A percentile compares a stretch with the other conserved stretches of the same genome.
These are phyloP conservation scores for Xylaria nigripes DNA, from an alignment of 495 filamentous ascomycete species.

Conservation along the genomic window DNA sequence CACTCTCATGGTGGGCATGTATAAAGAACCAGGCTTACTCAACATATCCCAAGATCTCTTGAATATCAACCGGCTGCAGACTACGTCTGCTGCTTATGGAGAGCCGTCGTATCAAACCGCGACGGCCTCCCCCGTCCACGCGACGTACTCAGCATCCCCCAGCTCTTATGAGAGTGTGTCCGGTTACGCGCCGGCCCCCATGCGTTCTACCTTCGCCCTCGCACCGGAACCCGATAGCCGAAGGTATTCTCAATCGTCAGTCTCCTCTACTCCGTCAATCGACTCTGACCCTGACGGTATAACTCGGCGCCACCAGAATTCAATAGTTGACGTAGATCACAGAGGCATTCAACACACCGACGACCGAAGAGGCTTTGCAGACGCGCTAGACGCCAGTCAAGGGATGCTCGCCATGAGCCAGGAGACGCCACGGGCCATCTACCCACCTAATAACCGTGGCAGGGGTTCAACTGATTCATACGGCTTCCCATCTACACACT, in stretches of 20 bases:
- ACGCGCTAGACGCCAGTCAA: constrained; percentile 74
- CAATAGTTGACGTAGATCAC: constrained; percentile 53
- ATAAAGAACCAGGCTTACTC: constrained; percentile 61
- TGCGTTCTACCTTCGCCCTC: constrained; percentile 52
- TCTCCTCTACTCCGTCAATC: constrained; percentile 42
- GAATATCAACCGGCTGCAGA: constrained; percentile 45
- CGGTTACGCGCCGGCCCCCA: constrained; percentile 53
- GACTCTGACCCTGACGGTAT: constrained; percentile 31
- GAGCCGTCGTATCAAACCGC: constrained; percentile 42
- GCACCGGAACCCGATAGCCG: constrained; percentile 56
- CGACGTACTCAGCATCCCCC: constrained; percentile 61
- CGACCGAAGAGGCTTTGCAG: constrained; percentile 59
- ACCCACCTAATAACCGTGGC: constrained; percentile 53
- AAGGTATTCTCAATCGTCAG: constrained; percentile 87
- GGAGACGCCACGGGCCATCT: constrained; percentile 78
- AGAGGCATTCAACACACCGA: constrained; percentile 50
- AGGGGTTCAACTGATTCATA: constrained; percentile 82
- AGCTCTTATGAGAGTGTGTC: constrained; percentile 54
- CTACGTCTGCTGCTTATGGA: constrained; percentile 42
- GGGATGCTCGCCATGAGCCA: constrained; percentile 97
- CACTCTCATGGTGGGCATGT: constrained; percentile 58
- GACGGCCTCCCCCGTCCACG: constrained; percentile 51
- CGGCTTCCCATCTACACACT: constrained; percentile 86
- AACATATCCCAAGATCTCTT: constrained; percentile 66
- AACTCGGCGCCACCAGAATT: constrained; percentile 42